Base-by-base conservation (phyloP, 108 stramenopile genomes). In the Fragilariopsis cylindrus region DNA sequence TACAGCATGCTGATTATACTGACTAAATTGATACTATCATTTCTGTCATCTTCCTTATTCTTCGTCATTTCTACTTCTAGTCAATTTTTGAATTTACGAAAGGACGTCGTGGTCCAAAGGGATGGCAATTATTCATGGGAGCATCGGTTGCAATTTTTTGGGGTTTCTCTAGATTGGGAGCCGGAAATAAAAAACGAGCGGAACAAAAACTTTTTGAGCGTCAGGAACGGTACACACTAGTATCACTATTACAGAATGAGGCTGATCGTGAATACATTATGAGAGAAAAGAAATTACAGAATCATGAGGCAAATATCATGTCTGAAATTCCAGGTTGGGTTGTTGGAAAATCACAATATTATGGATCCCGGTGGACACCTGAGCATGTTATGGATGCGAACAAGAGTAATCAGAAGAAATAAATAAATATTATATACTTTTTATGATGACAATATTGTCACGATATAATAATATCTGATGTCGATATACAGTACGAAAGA, bases 181-280 rank as follows among this genome's bases (percentile, higher is more conserved):
- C 79, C 65, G 86, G 83, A 52, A 96, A 96, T 80, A 73, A 79
- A 47, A 75, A 83, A 52, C 54, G 79, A 4, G 80, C 80, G 16
- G 84, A 85, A 66, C 89, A 93, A 54, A 85, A 84, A 48, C 74
- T 90, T 56, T 87, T 84, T 50, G 88, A 96, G 70, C 89, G 95
- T 21, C 81, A 89, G 74, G 86, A 86, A 42, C 83, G 89, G 40
- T 92, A 89, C 66, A 77, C 91, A 3, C 66, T 96, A 62, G 86
- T 81, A 43, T 88, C 91, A 13, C 50, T 88, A 43, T 76, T 96
- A 44, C 95, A 96, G 65, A 91, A 91, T n/a, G 95, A 96, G 65
- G 81, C 87, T 3, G 95, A 96, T 72, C 69, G 85, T 39, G 82
- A 84, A 62, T 96, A 91, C 69, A 71, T 93, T 66, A 75, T 88